A percentile compares a stretch with the other conserved stretches of the same genome.
Evolutionary conservation across 2,329 filamentous ascomycete species (phyloP).

Genomic region (Phialophora verrucosa): DNA sequence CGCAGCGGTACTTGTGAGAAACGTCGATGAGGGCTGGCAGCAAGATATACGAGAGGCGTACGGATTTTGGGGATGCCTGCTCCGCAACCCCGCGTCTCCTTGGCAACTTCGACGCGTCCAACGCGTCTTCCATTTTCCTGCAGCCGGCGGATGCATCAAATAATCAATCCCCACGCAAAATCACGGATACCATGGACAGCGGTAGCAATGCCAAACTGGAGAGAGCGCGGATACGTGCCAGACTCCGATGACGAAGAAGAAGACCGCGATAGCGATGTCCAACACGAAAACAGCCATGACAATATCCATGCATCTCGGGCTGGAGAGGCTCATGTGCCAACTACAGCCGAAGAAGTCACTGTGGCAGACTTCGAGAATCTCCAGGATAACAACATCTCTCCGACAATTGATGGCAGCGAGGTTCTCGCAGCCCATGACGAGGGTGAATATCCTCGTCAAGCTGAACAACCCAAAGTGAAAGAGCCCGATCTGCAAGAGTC

Average conservation of each 20-base stretch:
- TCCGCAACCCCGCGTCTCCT: neutral
- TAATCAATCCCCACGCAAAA: neutral
- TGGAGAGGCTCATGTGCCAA: neutral
- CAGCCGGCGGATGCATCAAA: constrained; percentile 19
- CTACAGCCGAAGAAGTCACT: constrained; percentile 2
- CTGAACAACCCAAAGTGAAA: neutral
- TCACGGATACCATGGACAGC: constrained; percentile 33
- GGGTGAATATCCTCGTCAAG: neutral
- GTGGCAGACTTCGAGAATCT: neutral
- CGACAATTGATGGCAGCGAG: neutral
- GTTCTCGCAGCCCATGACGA: neutral
- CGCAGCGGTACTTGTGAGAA: neutral
- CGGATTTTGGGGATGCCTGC: too few species aligned
- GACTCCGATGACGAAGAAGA: constrained; percentile 58
- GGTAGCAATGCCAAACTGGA: constrained; percentile 48
- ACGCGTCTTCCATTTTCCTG: constrained; percentile 4
- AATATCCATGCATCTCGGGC: constrained; percentile 2
- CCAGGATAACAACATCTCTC: neutral
- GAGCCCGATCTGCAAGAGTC: neutral
- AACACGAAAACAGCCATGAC: constrained; percentile 36
- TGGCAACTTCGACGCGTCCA: constrained; percentile 19
- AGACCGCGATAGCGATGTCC: constrained; percentile 50
- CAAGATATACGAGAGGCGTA: neutral
- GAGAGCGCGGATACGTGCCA: constrained; percentile 57
- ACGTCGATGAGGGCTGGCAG: neutral